Base-by-base conservation (phyloP, 2,329 filamentous ascomycete species). In the Fusarium solani-melongenae region DNA sequence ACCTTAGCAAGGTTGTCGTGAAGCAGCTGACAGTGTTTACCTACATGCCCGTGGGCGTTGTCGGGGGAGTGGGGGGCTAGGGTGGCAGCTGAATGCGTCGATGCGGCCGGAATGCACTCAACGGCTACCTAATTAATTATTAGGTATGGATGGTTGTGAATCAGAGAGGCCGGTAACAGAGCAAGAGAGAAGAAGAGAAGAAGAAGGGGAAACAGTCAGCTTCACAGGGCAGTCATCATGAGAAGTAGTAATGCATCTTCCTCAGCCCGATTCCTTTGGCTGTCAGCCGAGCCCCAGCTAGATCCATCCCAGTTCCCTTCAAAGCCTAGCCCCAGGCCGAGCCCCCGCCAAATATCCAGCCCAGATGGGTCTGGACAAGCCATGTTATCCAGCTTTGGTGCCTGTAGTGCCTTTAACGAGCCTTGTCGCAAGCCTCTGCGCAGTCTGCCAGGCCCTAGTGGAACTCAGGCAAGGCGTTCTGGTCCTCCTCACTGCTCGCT, bases 201-300 rank as follows among this genome's bases (percentile, higher is more conserved):
- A 55, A 63, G 33, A 22, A 41, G n/a, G 15, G 20, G 17, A 51
- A 20, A 27, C 44, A 56, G 31, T 22, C 58, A 36, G 39, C 22
- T 38, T 38, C 10, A 51, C 15, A 29, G 27, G 44, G 34, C 46
- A 53, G 24, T 44, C 51, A 63, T 56, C 36, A 63, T 62, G 44
- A 27, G 44, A 51, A 24, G 44, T 63, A 63, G 44, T 63, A 63
- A 56, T 65, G 55, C 62, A 51, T 34, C 33, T 60, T 57, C 51
- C 68, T 64, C 72, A 74, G 69, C 72, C 60, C 61, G 44, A 51
- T 62, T 56, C 10, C 60, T 53, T 63, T 44, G 59, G 24, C 53
- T 63, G 67, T 73, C 71, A 75, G 73, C 69, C 72, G 70, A 71
- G 72, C 69, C 72, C 65, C 72, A 67, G 68, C 65, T 55, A 71